Evolutionary conservation across 768 basidiomycete species (phyloP).

Genomic region (Mycena amicta): DNA sequence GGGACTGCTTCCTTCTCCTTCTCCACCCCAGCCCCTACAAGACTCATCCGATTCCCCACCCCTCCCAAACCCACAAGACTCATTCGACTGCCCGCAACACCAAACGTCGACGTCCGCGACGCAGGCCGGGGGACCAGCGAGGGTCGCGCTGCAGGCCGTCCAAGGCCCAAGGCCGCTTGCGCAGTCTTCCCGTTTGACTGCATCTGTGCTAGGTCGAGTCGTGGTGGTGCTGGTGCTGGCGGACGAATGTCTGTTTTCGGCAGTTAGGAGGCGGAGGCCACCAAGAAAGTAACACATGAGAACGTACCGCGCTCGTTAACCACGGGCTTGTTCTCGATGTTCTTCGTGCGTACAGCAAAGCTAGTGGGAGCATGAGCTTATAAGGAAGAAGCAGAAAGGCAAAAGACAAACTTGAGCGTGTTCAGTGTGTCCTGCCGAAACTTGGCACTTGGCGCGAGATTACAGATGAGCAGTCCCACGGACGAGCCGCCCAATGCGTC

Average conservation of each 20-base stretch:
- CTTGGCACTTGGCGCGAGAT: constrained; percentile 79
- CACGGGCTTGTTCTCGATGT: constrained; percentile 80
- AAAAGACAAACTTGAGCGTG: constrained; percentile 77
- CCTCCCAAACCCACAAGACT: not conserved
- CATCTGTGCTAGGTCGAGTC: constrained; percentile 5
- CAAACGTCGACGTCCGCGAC: constrained; percentile 4
- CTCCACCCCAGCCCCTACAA: not conserved
- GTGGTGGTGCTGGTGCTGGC: too few relatives aligned
- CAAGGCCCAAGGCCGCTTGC: not conserved
- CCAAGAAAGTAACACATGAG: not conserved
- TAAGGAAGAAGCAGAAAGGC: not conserved
- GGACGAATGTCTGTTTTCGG: too few relatives aligned
- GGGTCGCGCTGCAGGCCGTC: not conserved
- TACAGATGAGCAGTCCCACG: constrained; percentile 81
- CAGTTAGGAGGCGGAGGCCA: too few relatives aligned
- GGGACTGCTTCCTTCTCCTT: constrained; percentile 24
- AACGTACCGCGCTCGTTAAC: constrained; percentile 73
- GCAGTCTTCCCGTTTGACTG: not conserved
- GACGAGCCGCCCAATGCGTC: constrained; percentile 86
- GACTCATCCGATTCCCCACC: constrained; percentile 6
- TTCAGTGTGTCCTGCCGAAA: constrained; percentile 88
- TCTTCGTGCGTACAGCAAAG: constrained; percentile 84
- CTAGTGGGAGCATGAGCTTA: constrained; percentile 30
- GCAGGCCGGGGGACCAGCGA: constrained; percentile 22
- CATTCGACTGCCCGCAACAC: not conserved